Evolutionary conservation across 1,284 basidiomycete species (phyloP).

Genomic region (Ganoderma sinense): DNA sequence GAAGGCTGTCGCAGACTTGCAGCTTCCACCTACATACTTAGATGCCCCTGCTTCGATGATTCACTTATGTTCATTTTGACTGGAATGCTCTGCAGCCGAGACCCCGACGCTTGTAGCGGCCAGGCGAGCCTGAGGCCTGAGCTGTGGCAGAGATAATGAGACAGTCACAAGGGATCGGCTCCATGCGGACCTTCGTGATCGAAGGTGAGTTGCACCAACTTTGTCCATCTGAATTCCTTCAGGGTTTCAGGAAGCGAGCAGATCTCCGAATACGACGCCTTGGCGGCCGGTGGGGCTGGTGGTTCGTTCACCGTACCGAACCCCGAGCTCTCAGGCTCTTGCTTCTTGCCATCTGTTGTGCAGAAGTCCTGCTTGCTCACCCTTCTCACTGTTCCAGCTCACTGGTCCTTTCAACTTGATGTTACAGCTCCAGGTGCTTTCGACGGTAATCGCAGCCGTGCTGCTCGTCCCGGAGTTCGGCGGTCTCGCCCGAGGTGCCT

Average conservation of each 20-base stretch:
- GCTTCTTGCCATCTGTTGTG: background rate
- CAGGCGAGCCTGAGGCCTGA: no score
- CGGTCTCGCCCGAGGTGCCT: background rate
- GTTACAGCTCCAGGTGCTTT: background rate
- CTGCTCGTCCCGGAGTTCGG: conserved; percentile 10
- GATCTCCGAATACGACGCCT: background rate
- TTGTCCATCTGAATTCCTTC: background rate
- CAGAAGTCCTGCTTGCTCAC: background rate
- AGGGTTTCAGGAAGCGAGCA: background rate
- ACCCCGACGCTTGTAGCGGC: no score
- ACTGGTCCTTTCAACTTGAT: background rate
- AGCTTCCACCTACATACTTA: no score
- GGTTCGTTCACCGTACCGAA: background rate
- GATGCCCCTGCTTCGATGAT: no score
- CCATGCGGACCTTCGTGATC: background rate
- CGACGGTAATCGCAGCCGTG: background rate
- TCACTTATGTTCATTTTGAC: no score
- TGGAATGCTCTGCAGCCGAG: no score
- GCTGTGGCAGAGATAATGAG: background rate
- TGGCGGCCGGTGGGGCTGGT: background rate
- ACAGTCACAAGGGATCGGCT: background rate
- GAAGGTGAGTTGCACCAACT: background rate
- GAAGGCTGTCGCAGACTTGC: no score
- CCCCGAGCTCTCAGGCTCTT: background rate
- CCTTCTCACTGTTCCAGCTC: background rate